Conservation (phyloP, 305 asterid species). For the Solanum hybrid region DNA sequence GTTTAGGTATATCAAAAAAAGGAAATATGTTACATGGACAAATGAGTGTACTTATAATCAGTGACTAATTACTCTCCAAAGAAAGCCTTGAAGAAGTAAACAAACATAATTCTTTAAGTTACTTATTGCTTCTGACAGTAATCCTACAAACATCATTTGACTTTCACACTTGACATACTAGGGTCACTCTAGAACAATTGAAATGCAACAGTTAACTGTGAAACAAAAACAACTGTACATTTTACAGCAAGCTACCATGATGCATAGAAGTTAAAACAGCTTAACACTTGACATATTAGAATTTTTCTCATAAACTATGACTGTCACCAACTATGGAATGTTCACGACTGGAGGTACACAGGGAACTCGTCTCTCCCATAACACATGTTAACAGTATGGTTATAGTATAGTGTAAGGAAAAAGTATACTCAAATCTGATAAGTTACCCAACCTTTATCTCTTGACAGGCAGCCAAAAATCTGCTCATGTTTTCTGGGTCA, state of each 20-base stretch:
- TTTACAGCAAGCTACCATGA: not conserved
- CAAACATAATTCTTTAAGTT: not conserved
- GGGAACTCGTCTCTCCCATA: not conserved
- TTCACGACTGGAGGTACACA: not conserved
- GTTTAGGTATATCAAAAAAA: not conserved
- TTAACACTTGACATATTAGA: not conserved
- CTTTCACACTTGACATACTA: not conserved
- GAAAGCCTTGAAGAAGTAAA: not conserved
- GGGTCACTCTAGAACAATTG: not conserved
- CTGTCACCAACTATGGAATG: too few species aligned
- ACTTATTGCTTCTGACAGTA: not conserved
- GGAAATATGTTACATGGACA: not conserved
- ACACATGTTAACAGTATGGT: not conserved
- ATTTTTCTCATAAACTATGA: not conserved
- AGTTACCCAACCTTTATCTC: conserved; percentile 57
- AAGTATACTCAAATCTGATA: not conserved
- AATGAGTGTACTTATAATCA: not conserved
- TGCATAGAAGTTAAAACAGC: not conserved
- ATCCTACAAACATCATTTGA: not conserved
- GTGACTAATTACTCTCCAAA: not conserved
- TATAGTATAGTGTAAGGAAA: not conserved
- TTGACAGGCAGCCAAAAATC: conserved; percentile 29
- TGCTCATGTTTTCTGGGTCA: not conserved
- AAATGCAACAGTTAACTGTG: not conserved
- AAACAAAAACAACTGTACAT: not conserved